A percentile compares a stretch with the other conserved stretches of the same genome.
These are phyloP conservation scores for Trebouxiophyceae sp. DNA, from an alignment of 163 green algal species.

Conservation along the genomic window DNA sequence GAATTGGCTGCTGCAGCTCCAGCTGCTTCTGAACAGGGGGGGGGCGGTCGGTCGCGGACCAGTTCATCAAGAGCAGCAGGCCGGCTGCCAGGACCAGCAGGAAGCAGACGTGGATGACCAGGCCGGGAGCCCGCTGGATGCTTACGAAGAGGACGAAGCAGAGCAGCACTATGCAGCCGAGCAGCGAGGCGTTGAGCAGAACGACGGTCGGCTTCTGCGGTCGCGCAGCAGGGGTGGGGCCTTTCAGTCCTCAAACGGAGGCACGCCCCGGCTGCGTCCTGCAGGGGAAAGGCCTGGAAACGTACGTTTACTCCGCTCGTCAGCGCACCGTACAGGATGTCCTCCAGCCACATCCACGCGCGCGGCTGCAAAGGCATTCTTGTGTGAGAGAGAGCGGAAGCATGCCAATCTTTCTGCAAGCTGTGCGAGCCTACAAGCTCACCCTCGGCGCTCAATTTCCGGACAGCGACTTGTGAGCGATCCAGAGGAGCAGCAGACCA, in stretches of 20 bases:
- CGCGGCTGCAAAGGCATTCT: no score
- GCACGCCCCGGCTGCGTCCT: background rate
- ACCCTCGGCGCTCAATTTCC: no score
- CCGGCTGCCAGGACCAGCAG: conserved; percentile 28
- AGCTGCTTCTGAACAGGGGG: background rate
- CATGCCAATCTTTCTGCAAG: no score
- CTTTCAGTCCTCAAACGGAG: no score
- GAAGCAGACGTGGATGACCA: conserved; percentile 26
- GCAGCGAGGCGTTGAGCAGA: conserved; percentile 31
- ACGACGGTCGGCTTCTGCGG: conserved; percentile 36
- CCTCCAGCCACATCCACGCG: conserved; percentile 19
- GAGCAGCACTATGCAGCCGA: conserved; percentile 21
- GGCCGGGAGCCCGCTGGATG: conserved; percentile 3
- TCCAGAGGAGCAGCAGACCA: no score
- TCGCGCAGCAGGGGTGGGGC: background rate
- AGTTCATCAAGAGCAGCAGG: conserved; percentile 32
- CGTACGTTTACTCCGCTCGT: conserved; percentile 30
- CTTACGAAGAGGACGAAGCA: conserved; percentile 15
- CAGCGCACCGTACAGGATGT: conserved; percentile 23
- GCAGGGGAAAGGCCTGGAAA: background rate
- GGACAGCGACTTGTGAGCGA: no score
- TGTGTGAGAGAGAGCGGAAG: no score
- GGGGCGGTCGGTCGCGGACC: conserved; percentile 19
- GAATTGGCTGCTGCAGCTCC: background rate
- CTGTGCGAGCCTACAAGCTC: no score